A percentile compares a stretch with the other conserved stretches of the same genome.
Conservation (phyloP, 169 alveolate genomes). For the Babesia sp. region DNA sequence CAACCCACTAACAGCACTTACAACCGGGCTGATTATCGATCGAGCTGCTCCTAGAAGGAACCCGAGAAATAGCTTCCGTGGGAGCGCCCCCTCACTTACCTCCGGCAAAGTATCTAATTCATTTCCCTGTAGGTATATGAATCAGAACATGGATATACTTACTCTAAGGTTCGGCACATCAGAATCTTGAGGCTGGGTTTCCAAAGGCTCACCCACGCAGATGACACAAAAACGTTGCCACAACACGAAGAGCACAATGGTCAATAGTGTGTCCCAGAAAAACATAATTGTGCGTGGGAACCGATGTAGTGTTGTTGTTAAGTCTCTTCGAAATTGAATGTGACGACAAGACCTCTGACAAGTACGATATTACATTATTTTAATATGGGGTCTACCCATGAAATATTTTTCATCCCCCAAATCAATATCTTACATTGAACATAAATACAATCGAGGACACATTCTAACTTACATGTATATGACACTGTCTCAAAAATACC, state of each 20-base stretch:
- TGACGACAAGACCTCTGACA: no score
- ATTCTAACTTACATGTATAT: no score
- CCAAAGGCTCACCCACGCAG: not conserved
- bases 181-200: not conserved
- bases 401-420: no score
- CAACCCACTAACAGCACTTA: not conserved
- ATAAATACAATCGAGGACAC: no score
- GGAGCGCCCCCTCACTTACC: conserved; percentile 25
- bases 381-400: no score
- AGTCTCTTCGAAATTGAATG: no score
- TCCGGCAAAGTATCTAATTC: not conserved
- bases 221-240: not conserved
- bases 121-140: not conserved
- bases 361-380: no score
- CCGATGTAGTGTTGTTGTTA: no score
- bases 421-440: no score
- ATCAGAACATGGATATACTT: not conserved
- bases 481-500: no score
- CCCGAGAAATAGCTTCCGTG: conserved; percentile 30
- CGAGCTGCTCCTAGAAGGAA: conserved; percentile 11
- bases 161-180: not conserved
- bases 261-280: not conserved
- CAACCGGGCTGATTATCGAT: conserved; percentile 36
- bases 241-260: not conserved
- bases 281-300: conserved; percentile 1